Evolutionary conservation across 345 rosid genomes (phyloP).

Genomic region (Murraya koenigii): DNA sequence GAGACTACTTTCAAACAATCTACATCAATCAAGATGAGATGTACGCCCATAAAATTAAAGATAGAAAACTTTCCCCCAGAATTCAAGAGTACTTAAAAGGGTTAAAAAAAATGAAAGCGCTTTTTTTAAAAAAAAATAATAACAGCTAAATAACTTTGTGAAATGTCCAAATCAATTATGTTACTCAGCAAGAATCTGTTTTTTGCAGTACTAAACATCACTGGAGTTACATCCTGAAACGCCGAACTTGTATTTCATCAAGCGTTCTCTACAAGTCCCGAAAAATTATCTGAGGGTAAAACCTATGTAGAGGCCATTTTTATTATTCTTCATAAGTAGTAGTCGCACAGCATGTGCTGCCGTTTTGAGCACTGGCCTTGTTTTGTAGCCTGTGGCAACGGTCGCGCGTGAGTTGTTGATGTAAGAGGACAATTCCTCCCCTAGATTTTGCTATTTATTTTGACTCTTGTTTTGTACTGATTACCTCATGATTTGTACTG

Average conservation of each 20-base stretch:
- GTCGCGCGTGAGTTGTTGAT: slow-evolving; percentile 23
- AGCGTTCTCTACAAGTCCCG: too few species aligned
- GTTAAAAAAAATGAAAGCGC: too few species aligned
- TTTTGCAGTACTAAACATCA: background rate
- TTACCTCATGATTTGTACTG: slow-evolving; percentile 37
- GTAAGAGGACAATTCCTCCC: background rate
- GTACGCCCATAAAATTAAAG: too few species aligned
- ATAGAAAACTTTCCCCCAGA: too few species aligned
- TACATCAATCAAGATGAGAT: too few species aligned
- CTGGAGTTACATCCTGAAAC: background rate
- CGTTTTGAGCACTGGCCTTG: slow-evolving; percentile 9
- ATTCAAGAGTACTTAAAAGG: too few species aligned
- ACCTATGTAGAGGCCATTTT: background rate
- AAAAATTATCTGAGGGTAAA: background rate
- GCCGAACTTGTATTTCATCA: background rate
- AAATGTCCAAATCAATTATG: too few species aligned
- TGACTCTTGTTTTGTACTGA: slow-evolving; percentile 50
- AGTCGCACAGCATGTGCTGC: background rate
- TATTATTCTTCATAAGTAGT: background rate
- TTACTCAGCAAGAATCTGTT: background rate
- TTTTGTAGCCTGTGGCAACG: slow-evolving; percentile 16
- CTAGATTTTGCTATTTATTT: slow-evolving; percentile 8
- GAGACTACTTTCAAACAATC: too few species aligned
- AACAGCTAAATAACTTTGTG: too few species aligned
- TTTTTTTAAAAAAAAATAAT: too few species aligned